Base-by-base conservation (phyloP, 345 rosid genomes). In the Aethionema arabicum region DNA sequence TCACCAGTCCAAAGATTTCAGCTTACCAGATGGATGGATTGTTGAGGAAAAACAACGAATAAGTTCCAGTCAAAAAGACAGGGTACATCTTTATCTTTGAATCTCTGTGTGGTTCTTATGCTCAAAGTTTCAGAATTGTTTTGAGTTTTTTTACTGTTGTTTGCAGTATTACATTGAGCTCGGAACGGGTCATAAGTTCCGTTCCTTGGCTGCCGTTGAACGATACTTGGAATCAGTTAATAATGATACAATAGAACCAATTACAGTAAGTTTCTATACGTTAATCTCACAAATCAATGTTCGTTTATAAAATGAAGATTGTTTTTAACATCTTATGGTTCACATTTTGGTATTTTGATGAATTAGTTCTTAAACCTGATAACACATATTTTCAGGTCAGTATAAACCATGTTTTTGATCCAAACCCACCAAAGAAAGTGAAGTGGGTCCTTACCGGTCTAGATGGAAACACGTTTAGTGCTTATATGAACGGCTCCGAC, bases 361-460 rank as follows among this genome's bases (percentile, higher is more conserved):
- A 36, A 12, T 45, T 6, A 7, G 11, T 68, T 60, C 45, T n/a
- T 43, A 52, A 11, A 32, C 41, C 3, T 39, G 42, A 48, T 44
- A 64, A 65, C 53, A 42, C 40, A 44, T 51, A 32, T 58, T 58
- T 44, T 3, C 62, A 65, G 71, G 56, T 65, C 32, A 10, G 9
- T 6, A 32, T 21, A n/a, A 13, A 49, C 21, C 48, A 59, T 43
- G 69, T 33, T 54, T 55, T 61, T 12, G 55, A 65, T 46, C 62
- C 74, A 55, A 73, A 29, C 46, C 77, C 76, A 11, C 82, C 85
- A 0, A 49, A 66, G 37, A 75, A 72, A 73, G 71, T 80, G 4
- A 83, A 83, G 49, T 83, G 93, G 89, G 85, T 86, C 56, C 77
- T 83, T 37, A 67, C 68, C 4, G 78, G 83, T 67, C 70, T 76